Conservation (phyloP, 2,329 filamentous ascomycete genomes). For the Triangularia verruculosa region DNA sequence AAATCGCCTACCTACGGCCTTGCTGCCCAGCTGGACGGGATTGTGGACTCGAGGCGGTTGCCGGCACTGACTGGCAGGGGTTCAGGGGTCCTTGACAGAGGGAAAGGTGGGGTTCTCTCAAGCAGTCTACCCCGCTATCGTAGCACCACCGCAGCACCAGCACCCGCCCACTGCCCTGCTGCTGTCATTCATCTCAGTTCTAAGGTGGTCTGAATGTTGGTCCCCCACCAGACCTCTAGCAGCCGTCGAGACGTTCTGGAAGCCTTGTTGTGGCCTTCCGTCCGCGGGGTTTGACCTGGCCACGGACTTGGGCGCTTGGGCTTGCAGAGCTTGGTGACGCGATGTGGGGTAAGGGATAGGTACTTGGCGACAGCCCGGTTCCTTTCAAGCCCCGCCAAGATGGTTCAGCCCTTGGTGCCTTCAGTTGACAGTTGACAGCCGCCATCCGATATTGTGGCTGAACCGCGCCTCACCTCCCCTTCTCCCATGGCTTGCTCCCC, state of each 20-base stretch:
- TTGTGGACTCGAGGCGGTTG: background rate
- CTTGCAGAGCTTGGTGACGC: background rate
- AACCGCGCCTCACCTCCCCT: background rate
- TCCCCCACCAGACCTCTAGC: background rate
- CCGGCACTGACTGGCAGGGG: background rate
- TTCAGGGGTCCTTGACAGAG: background rate
- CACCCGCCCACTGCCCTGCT: no score
- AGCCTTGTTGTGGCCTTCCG: background rate
- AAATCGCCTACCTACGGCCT: background rate
- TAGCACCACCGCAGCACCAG: background rate
- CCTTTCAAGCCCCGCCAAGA: background rate
- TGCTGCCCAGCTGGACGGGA: background rate
- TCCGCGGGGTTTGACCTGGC: background rate
- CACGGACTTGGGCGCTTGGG: background rate
- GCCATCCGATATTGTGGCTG: background rate
- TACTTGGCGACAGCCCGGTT: background rate
- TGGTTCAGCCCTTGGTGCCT: background rate
- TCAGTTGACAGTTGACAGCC: background rate
- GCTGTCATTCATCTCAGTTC: background rate
- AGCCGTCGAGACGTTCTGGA: background rate
- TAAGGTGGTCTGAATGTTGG: no score
- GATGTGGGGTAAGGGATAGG: background rate
- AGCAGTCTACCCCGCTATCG: background rate
- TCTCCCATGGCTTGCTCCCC: background rate
- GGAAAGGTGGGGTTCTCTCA: background rate